These are phyloP conservation scores for Phytophthora pluvialis DNA, from an alignment of 352 stramenopile species.

Conservation along the genomic window DNA sequence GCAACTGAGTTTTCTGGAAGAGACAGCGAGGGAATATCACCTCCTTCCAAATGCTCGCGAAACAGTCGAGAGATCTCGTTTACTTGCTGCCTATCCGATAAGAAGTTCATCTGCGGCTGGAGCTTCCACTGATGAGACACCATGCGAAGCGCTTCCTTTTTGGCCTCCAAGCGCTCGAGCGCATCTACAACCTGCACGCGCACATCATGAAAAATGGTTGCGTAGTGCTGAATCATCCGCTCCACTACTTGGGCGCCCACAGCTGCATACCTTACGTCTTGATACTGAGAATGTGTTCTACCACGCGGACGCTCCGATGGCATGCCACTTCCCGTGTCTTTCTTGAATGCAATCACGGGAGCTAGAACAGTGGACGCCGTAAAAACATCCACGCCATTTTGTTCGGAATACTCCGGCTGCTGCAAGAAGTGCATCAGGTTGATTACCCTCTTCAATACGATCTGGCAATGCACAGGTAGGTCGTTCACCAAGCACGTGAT, in stretches of 20 bases:
- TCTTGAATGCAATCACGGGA: constrained; percentile 83
- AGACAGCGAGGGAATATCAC: constrained; percentile 6
- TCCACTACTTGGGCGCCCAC: constrained; percentile 81
- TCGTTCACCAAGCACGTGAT: constrained; percentile 84
- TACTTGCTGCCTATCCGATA: constrained; percentile 68
- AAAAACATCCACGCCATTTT: constrained; percentile 74
- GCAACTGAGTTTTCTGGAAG: constrained; percentile 5
- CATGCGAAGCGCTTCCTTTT: constrained; percentile 65
- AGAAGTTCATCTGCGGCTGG: constrained; percentile 66
- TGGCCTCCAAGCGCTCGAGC: constrained; percentile 62
- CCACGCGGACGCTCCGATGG: constrained; percentile 45
- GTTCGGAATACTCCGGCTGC: constrained; percentile 56
- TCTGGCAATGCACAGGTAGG: constrained; percentile 68
- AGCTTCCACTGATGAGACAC: constrained; percentile 78
- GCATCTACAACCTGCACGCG: constrained; percentile 70
- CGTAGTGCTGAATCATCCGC: constrained; percentile 78
- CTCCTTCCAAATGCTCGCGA: constrained; percentile 41
- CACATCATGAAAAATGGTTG: constrained; percentile 78
- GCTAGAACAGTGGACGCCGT: constrained; percentile 68
- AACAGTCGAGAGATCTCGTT: constrained; percentile 73
- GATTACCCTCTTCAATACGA: constrained; percentile 77
- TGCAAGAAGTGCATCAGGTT: constrained; percentile 73
- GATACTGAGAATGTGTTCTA: constrained; percentile 62
- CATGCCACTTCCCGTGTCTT: constrained; percentile 49
- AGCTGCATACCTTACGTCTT: constrained; percentile 78